Base-by-base conservation (phyloP, 2,329 filamentous ascomycete species). In the Helminthosporium solani region DNA sequence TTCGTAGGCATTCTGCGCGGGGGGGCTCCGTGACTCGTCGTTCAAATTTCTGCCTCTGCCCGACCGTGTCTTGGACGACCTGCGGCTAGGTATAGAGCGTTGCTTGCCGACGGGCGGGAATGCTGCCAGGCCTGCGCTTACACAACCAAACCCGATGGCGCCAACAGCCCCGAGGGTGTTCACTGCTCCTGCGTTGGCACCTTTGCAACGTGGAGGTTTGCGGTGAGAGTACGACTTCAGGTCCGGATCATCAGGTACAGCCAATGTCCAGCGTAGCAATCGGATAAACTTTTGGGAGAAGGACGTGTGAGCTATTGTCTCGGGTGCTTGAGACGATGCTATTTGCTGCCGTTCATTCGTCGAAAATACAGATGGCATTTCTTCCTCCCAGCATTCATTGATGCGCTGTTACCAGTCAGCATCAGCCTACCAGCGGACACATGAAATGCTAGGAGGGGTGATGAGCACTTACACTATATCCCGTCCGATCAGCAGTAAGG, bases 161-260 rank as follows among this genome's bases (percentile, higher is more conserved):
- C 40, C 33, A 16, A 33, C 25, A 31, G 34, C 33, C 28, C 2
- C 28, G 9, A 15, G 15, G 4, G 21, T 31, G 7, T 20, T 16
- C 27, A 34, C 40, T 23, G 18, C 6, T 20, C 5, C 19, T 6
- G 16, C 28, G 21, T 6, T n/a, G n/a, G n/a, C n/a, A n/a, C n/a
- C n/a, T n/a, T n/a, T n/a, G n/a, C n/a, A n/a, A n/a, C n/a, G n/a
- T 31, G 28, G 28, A 12, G 25, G 44, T 11, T 18, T 39, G n/a
- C 44, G 31, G 3, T 33, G 36, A 5, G 48, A 47, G 33, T 38
- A 41, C 12, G 48, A 38, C 16, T 50, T 50, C 15, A 45, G 25
- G 16, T 45, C 23, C 8, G 44, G 44, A 25, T 50, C 48, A 20
- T 40, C 33, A 3, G 48, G 44, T 7, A 50, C 37, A 5, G 40